Base-by-base conservation (phyloP, 2,329 filamentous ascomycete species). In the Epichloe coenophiala region DNA sequence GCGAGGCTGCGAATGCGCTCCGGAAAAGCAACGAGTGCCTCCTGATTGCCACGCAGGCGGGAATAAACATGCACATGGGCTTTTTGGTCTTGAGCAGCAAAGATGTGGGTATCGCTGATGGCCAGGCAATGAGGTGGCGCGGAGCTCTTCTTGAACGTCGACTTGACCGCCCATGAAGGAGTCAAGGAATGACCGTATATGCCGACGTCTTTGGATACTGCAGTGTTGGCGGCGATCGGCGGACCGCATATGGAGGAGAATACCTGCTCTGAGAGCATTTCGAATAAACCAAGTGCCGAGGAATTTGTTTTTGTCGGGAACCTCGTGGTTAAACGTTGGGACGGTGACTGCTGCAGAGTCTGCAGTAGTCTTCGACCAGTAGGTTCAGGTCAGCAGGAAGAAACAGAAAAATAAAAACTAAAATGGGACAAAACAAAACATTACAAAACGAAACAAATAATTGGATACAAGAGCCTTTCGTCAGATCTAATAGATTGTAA, bases 61-160 rank as follows among this genome's bases (percentile, higher is more conserved):
- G 80, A 90, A 68, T 97, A 98, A 50, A 98, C 88, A 68, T 97
- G 88, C 1, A 98, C 78, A 41, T 95, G 86, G 0, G 89, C 88
- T 67, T 95, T 97, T 56, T 90, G 89, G 47, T 85, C 77, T 65
- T 98, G 93, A 4, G 88, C 91, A 4, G 90, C 85, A 64, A 95
- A 98, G 45, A 97, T 76, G 64, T 98, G 93, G 19, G 83, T 83
- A 43, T 79, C 74, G 66, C 78, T 94, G 58, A 90, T 76, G 33
- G 88, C 90, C 50, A 98, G 71, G 59, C 87, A 84, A 65, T 91
- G 87, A 52, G 77, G 72, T 27, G 83, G 76, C n/a, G 83, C 81
- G 15, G 87, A 86, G 71, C 87, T 95, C 71, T 95, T 97, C 75
- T 96, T 97, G 76, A 93, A 90, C 45, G 83, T 78, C 55, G 81